Percentiles rank a stretch among this genome's conserved stretches.
These are phyloP conservation scores for Aaosphaeria pasadenensis DNA, from an alignment of 2,329 filamentous ascomycete species.

Conservation along the genomic window DNA sequence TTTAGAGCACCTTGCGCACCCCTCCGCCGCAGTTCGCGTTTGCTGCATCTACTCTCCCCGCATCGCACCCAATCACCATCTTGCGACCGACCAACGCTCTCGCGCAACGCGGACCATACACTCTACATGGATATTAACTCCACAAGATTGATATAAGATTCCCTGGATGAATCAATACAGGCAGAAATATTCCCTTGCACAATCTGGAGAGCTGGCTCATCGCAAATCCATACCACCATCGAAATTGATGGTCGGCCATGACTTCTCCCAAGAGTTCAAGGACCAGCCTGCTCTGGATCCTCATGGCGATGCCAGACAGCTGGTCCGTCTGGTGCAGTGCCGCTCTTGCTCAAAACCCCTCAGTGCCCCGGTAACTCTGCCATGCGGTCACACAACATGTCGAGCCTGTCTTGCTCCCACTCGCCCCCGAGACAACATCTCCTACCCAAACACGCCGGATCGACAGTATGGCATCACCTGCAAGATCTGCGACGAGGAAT, in stretches of 20 bases:
- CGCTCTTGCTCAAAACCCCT: slow-evolving; percentile 68
- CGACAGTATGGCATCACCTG: slow-evolving; percentile 72
- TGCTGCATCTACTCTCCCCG: no score
- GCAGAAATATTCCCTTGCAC: slow-evolving; percentile 30
- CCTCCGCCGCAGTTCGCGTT: no score
- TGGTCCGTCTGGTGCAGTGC: slow-evolving; percentile 77
- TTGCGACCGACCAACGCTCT: no score
- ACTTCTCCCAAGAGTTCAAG: slow-evolving; percentile 24
- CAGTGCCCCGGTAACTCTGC: slow-evolving; percentile 67
- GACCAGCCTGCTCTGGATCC: slow-evolving; percentile 44
- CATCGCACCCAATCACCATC: no score
- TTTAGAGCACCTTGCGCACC: no score
- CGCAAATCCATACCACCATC: slow-evolving; percentile 20
- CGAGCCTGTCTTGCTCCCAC: slow-evolving; percentile 68
- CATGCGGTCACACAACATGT: slow-evolving; percentile 79
- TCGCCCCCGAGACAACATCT: slow-evolving; percentile 65
- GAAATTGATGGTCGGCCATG: slow-evolving; percentile 45
- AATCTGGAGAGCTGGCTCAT: slow-evolving; percentile 30
- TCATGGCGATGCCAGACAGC: slow-evolving; percentile 56
- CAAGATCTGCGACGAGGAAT: slow-evolving; percentile 67
- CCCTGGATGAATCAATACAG: slow-evolving; percentile 34
- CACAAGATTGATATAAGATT: background rate
- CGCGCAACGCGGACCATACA: background rate
- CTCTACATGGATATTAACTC: background rate
- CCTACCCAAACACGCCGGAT: slow-evolving; percentile 69